Evolutionary conservation across 345 rosid species (phyloP), one percentile per base, ranked within the genome.

Genomic region (Eucalyptus curtisii): DNA sequence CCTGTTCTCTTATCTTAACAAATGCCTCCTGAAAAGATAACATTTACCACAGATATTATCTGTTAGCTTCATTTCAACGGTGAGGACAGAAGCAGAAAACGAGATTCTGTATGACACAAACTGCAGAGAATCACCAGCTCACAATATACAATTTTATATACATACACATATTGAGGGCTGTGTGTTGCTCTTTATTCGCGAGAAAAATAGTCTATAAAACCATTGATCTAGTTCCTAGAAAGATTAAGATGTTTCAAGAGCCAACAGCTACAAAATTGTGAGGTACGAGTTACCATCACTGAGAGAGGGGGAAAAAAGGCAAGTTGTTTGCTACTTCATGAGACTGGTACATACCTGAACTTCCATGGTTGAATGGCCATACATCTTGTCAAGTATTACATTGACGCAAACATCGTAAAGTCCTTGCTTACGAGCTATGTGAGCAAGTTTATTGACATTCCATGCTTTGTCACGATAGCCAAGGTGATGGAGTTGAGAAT

Each of bases 401-500:
- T 52, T 91, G 86, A 97, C 97, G 89, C 99, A 98, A 90, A 97
- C 98, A 93, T 98, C 98, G 91, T 94, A 90, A 92, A 98, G 99
- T 82, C 99, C 99, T 91, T 98, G 99, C 92, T 95, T 98, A 89
- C 98, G 95, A 92, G 99, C 96, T 91, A 97, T 95, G 90, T 93
- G 98, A 88, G 99, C 99, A 85, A 98, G 98, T 95, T 97, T 97
- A 93, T 97, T 98, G 89, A 98, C 99, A 91, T 95, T 98, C 99
- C 99, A 98, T 17, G 99, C 99, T 92, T 97, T 97, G 93, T 98
- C 99, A 88, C 99, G 99, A 91, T 91, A 98, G 81, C 99, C 99
- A 91, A 98, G 99, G 92, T 96, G 99, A 91, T 96, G 97, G 86
- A 98, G 99, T 92, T 94, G 97, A 82, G 97, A 93, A 91, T 98